Base-by-base conservation (phyloP, 139 green algal genomes). In the Yamagishiella unicocca region DNA sequence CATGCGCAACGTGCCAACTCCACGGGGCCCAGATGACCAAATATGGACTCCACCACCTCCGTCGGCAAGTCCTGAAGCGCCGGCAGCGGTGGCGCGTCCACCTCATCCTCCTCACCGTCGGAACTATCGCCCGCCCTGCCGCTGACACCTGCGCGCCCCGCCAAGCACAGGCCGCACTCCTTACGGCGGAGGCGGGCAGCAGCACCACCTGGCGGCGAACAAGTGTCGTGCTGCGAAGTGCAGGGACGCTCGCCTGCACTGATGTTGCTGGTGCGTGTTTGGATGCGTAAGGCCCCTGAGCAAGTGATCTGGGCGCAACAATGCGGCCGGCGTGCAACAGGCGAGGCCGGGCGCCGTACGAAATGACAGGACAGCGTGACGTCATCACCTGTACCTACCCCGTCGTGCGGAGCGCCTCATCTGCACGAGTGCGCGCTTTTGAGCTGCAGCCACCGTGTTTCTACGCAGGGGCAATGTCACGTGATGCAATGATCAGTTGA, bases 41-140 rank as follows among this genome's bases (percentile, higher is more conserved):
- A 71, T 7, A 89, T 72, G 24, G 33, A 10, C n/a, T 78, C 73
- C 10, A 89, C 24, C 58, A 89, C 84, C 40, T 82, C 84, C 31
- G n/a, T 2, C 1, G 84, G 84, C n/a, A 89, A 73, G 72, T 80
- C 71, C 5, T 55, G 25, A 33, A 87, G 64, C 4, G 80, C 71
- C 3, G 62, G 29, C 58, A 43, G 14, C 29, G 21, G 25, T 40
- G 1, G 27, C 2, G 7, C 38, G 40, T 22, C 40, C 1, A 22
- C 25, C 2, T 45, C 37, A 14, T 35, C 61, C 1, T 0, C 40
- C 42, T 61, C 79, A 14, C 45, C 72, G 8, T 83, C 54, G 14
- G 17, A 64, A 17, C 27, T 37, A n/a, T 70, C 81, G 27, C 33
- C 43, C 64, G 33, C 33, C 64, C 64, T 12, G 27, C 33, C 64